Evolutionary conservation across 306 rosid genomes (phyloP), one percentile per base, ranked within the genome.

Genomic region (Chamaecrista fasciculata): DNA sequence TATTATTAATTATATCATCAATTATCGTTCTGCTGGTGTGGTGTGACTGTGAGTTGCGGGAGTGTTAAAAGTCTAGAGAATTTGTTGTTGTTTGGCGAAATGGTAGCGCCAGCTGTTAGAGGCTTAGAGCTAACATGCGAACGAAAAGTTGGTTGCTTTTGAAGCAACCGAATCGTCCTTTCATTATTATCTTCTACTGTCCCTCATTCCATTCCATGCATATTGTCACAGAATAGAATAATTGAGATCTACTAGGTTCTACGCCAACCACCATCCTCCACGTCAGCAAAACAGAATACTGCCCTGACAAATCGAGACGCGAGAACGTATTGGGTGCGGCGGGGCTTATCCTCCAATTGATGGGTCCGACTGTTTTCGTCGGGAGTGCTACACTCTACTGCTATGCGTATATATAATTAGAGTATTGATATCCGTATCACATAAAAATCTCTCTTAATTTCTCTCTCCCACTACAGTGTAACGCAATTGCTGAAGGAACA

Each of bases 401-500:
- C n/a, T n/a, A n/a, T n/a, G 59, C 34, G 53, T 48, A 33, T 39
- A n/a, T 23, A 33, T 33, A 33, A 4, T 4, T 8, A 2, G 11
- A n/a, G n/a, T n/a, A n/a, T n/a, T n/a, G n/a, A n/a, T 29, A n/a
- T 43, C 40, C 15, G 44, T 18, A 59, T 36, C 51, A 33, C 18
- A 72, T 25, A 2, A 48, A 34, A 49, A 49, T 42, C 26, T 62
- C 31, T 52, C 23, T 8, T 47, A 29, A 34, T 42, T 53, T 76
- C 65, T 53, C 72, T 73, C 64, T 80, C 76, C 37, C 62, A 59
- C 77, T 29, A 59, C 75, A 25, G 75, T 62, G 86, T 58, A 81
- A 81, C 86, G 81, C 89, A 61, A 69, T 51, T 11, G 62, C 71
- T 57, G 76, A 61, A 81, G 86, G 74, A 78, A 74, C 68, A 87